Conservation (phyloP, 1,139 yeast species). For the Lodderomyces metapsilosis region DNA sequence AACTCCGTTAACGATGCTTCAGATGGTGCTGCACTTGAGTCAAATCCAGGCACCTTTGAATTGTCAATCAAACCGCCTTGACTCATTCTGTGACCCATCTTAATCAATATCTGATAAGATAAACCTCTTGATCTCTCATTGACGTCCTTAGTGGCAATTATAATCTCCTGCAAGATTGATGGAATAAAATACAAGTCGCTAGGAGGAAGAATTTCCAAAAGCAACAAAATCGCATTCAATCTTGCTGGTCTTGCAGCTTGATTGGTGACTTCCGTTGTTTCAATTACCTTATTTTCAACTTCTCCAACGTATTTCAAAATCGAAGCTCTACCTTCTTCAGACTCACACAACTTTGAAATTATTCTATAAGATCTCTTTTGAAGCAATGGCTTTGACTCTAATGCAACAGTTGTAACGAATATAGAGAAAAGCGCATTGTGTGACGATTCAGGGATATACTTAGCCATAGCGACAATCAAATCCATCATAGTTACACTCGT, state of each 20-base stretch:
- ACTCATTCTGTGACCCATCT: slow-evolving; percentile 78
- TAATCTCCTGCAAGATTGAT: slow-evolving; percentile 78
- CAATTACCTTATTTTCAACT: slow-evolving; percentile 59
- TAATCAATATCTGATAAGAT: slow-evolving; percentile 72
- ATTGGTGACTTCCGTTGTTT: slow-evolving; percentile 59
- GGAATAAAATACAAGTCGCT: slow-evolving; percentile 76
- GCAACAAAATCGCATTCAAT: slow-evolving; percentile 60
- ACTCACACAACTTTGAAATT: slow-evolving; percentile 65
- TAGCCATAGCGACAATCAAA: slow-evolving; percentile 80
- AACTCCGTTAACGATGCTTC: slow-evolving; percentile 75
- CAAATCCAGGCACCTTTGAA: slow-evolving; percentile 68
- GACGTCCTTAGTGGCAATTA: slow-evolving; percentile 87
- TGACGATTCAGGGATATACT: slow-evolving; percentile 69
- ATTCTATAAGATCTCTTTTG: slow-evolving; percentile 92
- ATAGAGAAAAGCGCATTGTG: slow-evolving; percentile 76
- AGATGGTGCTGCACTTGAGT: slow-evolving; percentile 55
- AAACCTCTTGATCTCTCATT: slow-evolving; percentile 88
- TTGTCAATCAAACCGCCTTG: slow-evolving; percentile 70
- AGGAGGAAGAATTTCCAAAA: slow-evolving; percentile 61
- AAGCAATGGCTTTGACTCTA: slow-evolving; percentile 58
- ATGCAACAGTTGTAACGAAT: slow-evolving; percentile 64
- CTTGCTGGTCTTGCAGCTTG: slow-evolving; percentile 82
- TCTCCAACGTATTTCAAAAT: slow-evolving; percentile 51
- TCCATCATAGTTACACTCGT: slow-evolving; percentile 88
- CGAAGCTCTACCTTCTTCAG: slow-evolving; percentile 61